Evolutionary conservation across 2,329 filamentous ascomycete genomes (phyloP).

Genomic region (Madurella mycetomatis): DNA sequence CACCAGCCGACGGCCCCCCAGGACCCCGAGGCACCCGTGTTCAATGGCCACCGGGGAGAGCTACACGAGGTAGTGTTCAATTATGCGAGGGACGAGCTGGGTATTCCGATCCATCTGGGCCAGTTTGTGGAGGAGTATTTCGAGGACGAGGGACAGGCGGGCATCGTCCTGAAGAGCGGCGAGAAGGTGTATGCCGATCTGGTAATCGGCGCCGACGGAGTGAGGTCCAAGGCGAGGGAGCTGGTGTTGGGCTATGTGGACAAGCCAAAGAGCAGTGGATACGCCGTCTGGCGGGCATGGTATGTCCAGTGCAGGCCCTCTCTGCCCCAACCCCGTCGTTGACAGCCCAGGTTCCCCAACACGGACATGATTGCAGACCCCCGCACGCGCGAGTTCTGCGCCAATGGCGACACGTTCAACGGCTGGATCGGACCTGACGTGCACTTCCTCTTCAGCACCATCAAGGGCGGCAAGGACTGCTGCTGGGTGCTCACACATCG

Average conservation of each 20-base stretch:
- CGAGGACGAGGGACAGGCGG: constrained; percentile 47
- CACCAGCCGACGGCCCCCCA: constrained; percentile 47
- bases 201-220: constrained; percentile 52
- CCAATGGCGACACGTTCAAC: constrained; percentile 55
- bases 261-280: constrained; percentile 47
- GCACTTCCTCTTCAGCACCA: constrained; percentile 53
- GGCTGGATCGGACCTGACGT: constrained; percentile 55
- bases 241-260: constrained; percentile 48
- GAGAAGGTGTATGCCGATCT: constrained; percentile 45
- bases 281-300: constrained; percentile 52
- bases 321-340: neutral
- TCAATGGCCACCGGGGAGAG: constrained; percentile 59
- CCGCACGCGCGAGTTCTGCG: constrained; percentile 49
- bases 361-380: constrained; percentile 49
- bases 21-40: constrained; percentile 46
- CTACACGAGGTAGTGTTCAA: constrained; percentile 56
- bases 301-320: constrained; percentile 26
- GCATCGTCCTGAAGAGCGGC: constrained; percentile 47
- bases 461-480: constrained; percentile 52
- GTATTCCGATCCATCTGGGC: constrained; percentile 52
- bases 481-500: constrained; percentile 56
- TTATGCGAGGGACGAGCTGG: constrained; percentile 50
- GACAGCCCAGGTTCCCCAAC: constrained; percentile 39
- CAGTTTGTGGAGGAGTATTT: constrained; percentile 50
- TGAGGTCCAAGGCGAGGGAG: constrained; percentile 49